Evolutionary conservation across 2,329 filamentous ascomycete species (phyloP).

Genomic region (Sporothrix sp.): DNA sequence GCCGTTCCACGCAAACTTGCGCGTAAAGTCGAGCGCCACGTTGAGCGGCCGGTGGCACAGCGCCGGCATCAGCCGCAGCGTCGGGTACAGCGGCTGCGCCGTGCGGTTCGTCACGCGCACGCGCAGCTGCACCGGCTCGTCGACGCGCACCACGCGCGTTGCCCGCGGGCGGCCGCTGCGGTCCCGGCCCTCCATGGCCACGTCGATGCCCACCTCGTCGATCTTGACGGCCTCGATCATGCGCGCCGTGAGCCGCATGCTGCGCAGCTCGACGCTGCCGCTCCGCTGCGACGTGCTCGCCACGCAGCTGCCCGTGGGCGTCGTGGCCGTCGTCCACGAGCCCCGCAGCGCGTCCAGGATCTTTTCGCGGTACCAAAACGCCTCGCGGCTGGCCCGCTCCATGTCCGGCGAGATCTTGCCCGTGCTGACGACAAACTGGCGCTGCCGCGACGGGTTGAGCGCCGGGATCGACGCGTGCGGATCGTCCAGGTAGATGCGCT

Average conservation of each 20-base stretch:
- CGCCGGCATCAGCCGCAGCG: slow-evolving; percentile 68
- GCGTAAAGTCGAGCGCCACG: slow-evolving; percentile 68
- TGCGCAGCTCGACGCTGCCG: slow-evolving; percentile 69
- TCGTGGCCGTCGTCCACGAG: slow-evolving; percentile 50
- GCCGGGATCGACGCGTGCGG: slow-evolving; percentile 69
- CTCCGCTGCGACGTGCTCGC: not conserved
- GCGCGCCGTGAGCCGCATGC: slow-evolving; percentile 59
- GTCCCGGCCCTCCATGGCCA: slow-evolving; percentile 38
- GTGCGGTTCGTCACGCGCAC: slow-evolving; percentile 70
- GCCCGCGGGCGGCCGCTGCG: too few species aligned
- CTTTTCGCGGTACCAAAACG: slow-evolving; percentile 84
- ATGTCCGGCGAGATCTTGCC: slow-evolving; percentile 68
- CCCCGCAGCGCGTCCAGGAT: slow-evolving; percentile 63
- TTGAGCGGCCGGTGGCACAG: slow-evolving; percentile 63
- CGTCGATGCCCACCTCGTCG: slow-evolving; percentile 63
- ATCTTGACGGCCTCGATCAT: slow-evolving; percentile 80
- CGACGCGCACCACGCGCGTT: slow-evolving; percentile 30
- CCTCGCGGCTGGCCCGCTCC: slow-evolving; percentile 68
- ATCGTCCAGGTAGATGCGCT: slow-evolving; percentile 64
- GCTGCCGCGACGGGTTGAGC: slow-evolving; percentile 68
- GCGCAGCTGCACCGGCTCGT: slow-evolving; percentile 59
- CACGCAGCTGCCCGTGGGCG: not conserved
- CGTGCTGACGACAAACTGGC: slow-evolving; percentile 86
- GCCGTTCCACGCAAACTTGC: slow-evolving; percentile 77
- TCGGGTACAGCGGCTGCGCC: slow-evolving; percentile 53